Base-by-base conservation (phyloP, 2,329 filamentous ascomycete genomes). In the Truncatella angustata region DNA sequence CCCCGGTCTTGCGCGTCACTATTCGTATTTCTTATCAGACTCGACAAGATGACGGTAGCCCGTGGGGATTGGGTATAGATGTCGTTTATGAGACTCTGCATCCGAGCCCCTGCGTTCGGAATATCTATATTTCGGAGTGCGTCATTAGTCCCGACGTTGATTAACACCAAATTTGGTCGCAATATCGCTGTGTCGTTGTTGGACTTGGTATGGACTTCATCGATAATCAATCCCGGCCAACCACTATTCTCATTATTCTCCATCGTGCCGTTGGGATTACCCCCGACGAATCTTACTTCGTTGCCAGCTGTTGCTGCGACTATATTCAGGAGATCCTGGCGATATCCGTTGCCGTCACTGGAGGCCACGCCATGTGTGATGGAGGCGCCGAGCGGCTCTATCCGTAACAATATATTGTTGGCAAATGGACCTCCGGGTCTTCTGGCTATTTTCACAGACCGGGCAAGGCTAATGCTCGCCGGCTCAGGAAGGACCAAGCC, bases 131-230 rank as follows among this genome's bases (percentile, higher is more conserved):
- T 58, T 26, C 64, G 64, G 26, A 63, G 54, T 56, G 68, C 70
- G 55, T 75, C 72, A 54, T 74, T 74, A 12, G 71, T 70, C 2
- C 72, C 72, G 6, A 60, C 66, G 51, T 74, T 71, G 52, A 74
- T 53, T 6, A 70, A 57, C 37, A 73, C 60, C 11, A 73, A 23
- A 49, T 73, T 69, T 1, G 73, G 72, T 53, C 61, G 60, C 49
- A 63, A 60, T 26, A 54, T 34, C 1, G 63, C 57, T 9, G 68
- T 57, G 10, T 63, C 61, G 14, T 24, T 24, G 26, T 57, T 53
- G 1, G 69, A 70, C 50, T 66, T 69, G 23, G 46, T 51, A 32
- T 61, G 59, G 9, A 73, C 64, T 45, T 69, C 56, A 54, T 66
- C 62, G 49, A 74, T 63, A 45, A 61, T 55, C 28, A 61, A 66